A percentile compares a stretch with the other conserved stretches of the same genome.
Conservation (phyloP, 116 monocot species). For the Phalaenopsis hybrid region DNA sequence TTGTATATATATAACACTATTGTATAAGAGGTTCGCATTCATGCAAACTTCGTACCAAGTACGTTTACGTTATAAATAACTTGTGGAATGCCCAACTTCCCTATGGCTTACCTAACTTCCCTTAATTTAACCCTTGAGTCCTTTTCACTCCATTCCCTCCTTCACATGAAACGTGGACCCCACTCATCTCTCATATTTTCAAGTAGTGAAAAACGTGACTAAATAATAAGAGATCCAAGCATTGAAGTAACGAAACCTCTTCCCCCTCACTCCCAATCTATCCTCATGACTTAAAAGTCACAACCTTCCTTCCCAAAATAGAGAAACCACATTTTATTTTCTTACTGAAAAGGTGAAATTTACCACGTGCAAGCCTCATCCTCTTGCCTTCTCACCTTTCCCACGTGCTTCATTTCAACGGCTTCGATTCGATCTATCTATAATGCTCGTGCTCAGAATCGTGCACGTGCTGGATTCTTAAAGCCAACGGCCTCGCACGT, state of each 20-base stretch:
- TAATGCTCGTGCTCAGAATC: not conserved
- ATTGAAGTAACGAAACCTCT: not conserved
- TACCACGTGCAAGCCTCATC: not conserved
- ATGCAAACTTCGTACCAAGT: too few relatives aligned
- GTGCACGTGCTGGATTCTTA: not conserved
- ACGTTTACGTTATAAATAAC: too few relatives aligned
- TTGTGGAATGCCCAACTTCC: too few relatives aligned
- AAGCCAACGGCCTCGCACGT: not conserved
- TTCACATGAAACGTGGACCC: too few relatives aligned
- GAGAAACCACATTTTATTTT: not conserved
- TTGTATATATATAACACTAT: too few relatives aligned
- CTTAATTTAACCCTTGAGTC: too few relatives aligned
- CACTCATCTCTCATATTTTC: too few relatives aligned
- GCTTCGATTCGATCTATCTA: not conserved
- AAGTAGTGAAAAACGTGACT: not conserved
- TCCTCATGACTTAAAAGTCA: not conserved
- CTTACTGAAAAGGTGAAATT: not conserved
- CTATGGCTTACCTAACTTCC: too few relatives aligned
- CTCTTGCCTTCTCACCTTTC: not conserved
- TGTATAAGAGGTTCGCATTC: too few relatives aligned
- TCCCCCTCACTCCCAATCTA: not conserved
- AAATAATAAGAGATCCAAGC: not conserved
- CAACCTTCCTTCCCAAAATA: not conserved
- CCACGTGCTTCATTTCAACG: constrained; percentile 1
- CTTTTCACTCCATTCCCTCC: too few relatives aligned